Conservation (phyloP, 805 yeast species). For the Metschnikowia bowlesiae region DNA sequence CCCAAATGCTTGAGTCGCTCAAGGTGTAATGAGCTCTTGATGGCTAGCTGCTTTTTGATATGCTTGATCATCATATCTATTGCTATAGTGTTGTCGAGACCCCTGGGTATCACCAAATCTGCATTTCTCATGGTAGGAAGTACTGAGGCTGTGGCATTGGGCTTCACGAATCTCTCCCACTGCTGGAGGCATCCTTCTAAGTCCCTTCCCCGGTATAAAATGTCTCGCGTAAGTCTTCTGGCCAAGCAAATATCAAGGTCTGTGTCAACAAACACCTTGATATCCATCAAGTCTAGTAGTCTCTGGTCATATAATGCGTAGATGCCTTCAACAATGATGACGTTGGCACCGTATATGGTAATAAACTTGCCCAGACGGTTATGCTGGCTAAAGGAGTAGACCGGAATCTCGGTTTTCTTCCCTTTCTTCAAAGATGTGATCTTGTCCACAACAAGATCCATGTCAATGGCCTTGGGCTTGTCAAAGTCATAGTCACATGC, state of each 20-base stretch:
- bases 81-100: constrained; percentile 77
- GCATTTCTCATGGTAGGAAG: constrained; percentile 75
- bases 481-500: constrained; percentile 79
- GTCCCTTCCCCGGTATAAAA: constrained; percentile 80
- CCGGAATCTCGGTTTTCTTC: constrained; percentile 37
- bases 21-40: constrained; percentile 66
- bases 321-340: constrained; percentile 87
- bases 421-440: constrained; percentile 70
- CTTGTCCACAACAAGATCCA: constrained; percentile 63
- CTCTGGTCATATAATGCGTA: constrained; percentile 73
- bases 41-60: constrained; percentile 62
- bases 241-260: constrained; percentile 91
- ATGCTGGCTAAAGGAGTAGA: constrained; percentile 65
- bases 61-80: constrained; percentile 76
- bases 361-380: constrained; percentile 59
- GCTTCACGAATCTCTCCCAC: constrained; percentile 90
- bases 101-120: constrained; percentile 87
- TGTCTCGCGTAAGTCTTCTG: constrained; percentile 82
- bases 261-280: constrained; percentile 88
- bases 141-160: constrained; percentile 75
- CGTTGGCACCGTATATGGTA: constrained; percentile 89
- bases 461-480: constrained; percentile 76
- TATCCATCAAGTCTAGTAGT: constrained; percentile 70
- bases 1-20: constrained; percentile 59
- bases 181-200: constrained; percentile 76